These are phyloP conservation scores for Halophytophthora polymorphica DNA, from an alignment of 352 stramenopile genomes.

Conservation along the genomic window DNA sequence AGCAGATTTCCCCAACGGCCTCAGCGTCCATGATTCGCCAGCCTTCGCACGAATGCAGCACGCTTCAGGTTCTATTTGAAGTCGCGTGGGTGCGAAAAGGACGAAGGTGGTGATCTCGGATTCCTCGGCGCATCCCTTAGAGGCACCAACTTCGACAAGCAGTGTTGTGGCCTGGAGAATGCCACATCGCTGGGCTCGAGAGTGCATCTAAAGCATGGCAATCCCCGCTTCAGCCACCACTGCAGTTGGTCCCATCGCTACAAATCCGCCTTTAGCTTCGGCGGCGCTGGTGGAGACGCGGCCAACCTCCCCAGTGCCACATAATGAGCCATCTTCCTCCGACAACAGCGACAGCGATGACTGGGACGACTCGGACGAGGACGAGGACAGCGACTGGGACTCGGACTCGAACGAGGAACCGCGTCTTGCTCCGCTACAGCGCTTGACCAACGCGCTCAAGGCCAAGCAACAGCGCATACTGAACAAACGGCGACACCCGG, in stretches of 20 bases:
- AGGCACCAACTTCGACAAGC: no score
- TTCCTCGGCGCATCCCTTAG: no score
- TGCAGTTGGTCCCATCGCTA: not conserved
- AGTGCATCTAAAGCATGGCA: no score
- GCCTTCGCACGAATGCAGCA: no score
- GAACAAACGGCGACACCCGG: constrained; percentile 37
- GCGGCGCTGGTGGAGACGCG: constrained; percentile 1
- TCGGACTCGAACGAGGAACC: constrained; percentile 21
- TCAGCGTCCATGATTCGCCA: no score
- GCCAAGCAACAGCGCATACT: constrained; percentile 42
- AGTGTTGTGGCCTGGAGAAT: no score
- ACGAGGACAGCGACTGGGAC: constrained; percentile 32
- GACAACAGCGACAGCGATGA: constrained; percentile 19
- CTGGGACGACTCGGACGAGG: constrained; percentile 23
- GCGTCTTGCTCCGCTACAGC: constrained; percentile 16
- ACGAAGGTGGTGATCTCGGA: no score
- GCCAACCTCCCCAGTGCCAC: constrained; percentile 7
- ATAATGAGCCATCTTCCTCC: constrained; percentile 6
- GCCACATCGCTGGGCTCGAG: no score
- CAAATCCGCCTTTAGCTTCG: not conserved
- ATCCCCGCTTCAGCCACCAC: not conserved
- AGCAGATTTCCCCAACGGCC: no score
- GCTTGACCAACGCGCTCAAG: constrained; percentile 22
- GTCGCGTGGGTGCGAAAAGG: no score
- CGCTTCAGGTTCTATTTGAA: no score